Conservation (phyloP, 306 rosid genomes). For the Ceratonia siliqua region DNA sequence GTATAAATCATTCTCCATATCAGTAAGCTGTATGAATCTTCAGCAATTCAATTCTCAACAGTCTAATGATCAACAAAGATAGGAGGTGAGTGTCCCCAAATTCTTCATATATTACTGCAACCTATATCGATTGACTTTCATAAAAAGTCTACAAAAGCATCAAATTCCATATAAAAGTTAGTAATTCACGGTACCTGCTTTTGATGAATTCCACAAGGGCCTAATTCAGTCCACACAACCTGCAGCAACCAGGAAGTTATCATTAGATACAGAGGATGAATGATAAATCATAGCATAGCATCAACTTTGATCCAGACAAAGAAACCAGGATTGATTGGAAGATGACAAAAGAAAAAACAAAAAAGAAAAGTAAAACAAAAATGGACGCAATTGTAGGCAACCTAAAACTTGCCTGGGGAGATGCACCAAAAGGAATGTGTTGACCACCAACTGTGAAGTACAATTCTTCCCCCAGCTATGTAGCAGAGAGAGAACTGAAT, state of each 20-base stretch:
- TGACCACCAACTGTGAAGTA: conserved; percentile 82
- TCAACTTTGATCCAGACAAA: conserved; percentile 23
- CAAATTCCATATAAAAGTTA: conserved; percentile 24
- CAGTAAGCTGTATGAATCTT: neutral
- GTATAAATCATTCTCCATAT: too few species aligned
- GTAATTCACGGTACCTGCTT: conserved; percentile 68
- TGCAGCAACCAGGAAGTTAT: conserved; percentile 37
- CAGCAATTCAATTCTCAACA: conserved; percentile 8
- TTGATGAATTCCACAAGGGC: conserved; percentile 97
- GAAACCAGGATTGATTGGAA: conserved; percentile 22
- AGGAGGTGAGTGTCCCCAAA: neutral
- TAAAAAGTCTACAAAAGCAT: neutral
- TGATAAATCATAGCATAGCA: neutral
- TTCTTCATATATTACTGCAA: neutral
- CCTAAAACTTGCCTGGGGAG: conserved; percentile 78
- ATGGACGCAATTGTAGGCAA: conserved; percentile 7
- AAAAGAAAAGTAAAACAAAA: conserved; percentile 5
- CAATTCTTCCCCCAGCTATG: conserved; percentile 89
- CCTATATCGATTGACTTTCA: neutral
- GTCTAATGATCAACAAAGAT: conserved; percentile 4
- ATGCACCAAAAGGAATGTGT: conserved; percentile 90
- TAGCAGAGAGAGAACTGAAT: conserved; percentile 34
- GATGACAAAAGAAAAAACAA: conserved; percentile 12
- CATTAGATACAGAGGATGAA: neutral
- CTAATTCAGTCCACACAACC: conserved; percentile 98